A percentile compares a stretch with the other conserved stretches of the same genome.
phyloP scores from a whole-genome alignment of 345 rosid genomes.

The Gossypium thurberi region DNA sequence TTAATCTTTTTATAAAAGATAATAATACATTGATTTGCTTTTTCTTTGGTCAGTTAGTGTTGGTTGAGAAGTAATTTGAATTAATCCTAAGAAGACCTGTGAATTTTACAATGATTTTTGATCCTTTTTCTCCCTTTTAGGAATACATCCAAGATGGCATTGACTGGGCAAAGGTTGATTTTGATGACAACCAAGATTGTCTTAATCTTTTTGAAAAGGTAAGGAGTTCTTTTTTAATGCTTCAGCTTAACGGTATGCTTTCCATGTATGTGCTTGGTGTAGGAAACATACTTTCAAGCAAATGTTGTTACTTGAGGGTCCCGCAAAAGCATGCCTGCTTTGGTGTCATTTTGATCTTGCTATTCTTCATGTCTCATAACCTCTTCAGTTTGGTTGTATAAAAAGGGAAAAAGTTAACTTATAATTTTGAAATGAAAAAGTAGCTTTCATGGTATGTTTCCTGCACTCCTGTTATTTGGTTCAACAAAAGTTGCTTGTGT shows the following conservation, averaged over 20 bases:
- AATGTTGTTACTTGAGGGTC: neutral
- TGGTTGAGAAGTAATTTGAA: neutral
- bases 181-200: conserved; percentile 97
- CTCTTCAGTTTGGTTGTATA: neutral
- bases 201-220: conserved; percentile 99
- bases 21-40: neutral
- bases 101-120: neutral
- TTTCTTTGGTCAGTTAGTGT: neutral
- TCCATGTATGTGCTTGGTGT: conserved; percentile 1
- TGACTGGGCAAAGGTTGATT: conserved; percentile 96
- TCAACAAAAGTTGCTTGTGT: neutral
- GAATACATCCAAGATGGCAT: conserved; percentile 97
- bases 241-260: neutral
- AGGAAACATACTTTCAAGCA: neutral
- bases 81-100: neutral
- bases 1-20: neutral
- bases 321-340: neutral
- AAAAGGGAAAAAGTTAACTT: neutral
- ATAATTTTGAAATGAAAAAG: neutral
- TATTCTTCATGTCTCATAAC: neutral
- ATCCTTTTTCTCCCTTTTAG: conserved; percentile 30
- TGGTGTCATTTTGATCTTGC: neutral
- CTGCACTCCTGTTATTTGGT: neutral
- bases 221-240: conserved; percentile 6
- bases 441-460: neutral